Evolutionary conservation across 805 yeast species (phyloP).

Genomic region (Myxozyma monticola): DNA sequence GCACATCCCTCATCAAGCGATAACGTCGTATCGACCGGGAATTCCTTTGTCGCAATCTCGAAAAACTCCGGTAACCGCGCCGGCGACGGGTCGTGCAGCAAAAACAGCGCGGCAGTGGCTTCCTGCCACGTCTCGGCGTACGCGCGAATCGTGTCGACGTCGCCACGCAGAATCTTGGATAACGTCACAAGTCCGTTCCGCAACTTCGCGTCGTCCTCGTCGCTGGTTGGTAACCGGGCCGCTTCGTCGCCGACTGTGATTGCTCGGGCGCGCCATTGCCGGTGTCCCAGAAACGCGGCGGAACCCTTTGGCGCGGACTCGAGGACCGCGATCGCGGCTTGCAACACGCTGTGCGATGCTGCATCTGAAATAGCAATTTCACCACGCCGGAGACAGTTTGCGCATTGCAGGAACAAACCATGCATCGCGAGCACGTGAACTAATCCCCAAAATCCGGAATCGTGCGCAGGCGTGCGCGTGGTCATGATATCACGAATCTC

Average conservation of each 20-base stretch:
- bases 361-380: conserved; percentile 30
- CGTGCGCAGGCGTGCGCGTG: conserved; percentile 21
- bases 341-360: conserved; percentile 18
- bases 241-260: conserved; percentile 29
- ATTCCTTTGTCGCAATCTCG: conserved; percentile 23
- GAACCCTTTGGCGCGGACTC: conserved; percentile 34
- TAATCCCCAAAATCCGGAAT: conserved; percentile 32
- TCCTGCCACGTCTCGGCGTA: conserved; percentile 38
- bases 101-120: conserved; percentile 35
- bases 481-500: conserved; percentile 29
- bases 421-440: conserved; percentile 30
- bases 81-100: conserved; percentile 36
- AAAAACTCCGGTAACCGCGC: conserved; percentile 36
- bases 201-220: conserved; percentile 17
- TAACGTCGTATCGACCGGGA: conserved; percentile 34
- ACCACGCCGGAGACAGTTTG: conserved; percentile 19
- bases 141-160: conserved; percentile 33
- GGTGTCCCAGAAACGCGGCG: conserved; percentile 22
- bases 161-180: conserved; percentile 36
- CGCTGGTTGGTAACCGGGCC: conserved; percentile 13
- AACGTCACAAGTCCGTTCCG: conserved; percentile 32
- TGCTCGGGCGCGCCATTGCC: conserved; percentile 36
- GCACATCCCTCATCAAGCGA: conserved; percentile 37
- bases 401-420: conserved; percentile 30
- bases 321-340: conserved; percentile 28